Base-by-base conservation (phyloP, 1,284 basidiomycete genomes). In the Leccinum glutinopallens region DNA sequence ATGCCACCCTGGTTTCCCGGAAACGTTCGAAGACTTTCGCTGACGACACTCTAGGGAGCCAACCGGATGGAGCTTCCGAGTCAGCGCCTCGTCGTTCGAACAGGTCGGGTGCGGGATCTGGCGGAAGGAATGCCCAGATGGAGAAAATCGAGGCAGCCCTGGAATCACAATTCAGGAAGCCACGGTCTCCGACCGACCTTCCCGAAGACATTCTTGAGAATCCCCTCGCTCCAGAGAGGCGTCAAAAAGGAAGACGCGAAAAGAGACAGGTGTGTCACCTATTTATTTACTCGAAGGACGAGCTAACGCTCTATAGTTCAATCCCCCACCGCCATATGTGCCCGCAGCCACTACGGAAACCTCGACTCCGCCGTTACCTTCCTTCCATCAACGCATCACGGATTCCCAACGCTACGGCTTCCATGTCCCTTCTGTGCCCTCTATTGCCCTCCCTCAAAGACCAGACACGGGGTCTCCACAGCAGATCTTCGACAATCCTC, bases 51-150 rank as follows among this genome's bases (percentile, higher is more conserved):
- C 51, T 25, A 25, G 51, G 12, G 22, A 54, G 22, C 9, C 51
- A 54, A 13, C 25, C 51, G 12, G 22, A 15, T 33, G 15, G 54
- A 9, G 17, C 17, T 17, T 10, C 39, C 39, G 39, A 41, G 39
- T 56, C 54, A 33, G 13, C 4, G 25, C 54, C 25, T 17, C 17
- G 54, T 32, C 54, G 32, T 33, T 33, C 54, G 17, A n/a, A 7
- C 29, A 56, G 54, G 54, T 32, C 32, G 54, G 54, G 54, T 13
- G 54, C 54, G 32, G 54, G 54, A 56, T 32, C 54, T 33, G 54
- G 54, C 25, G 32, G 54, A 33, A 56, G 15, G 54, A 17, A 12
- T 33, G 9, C 12, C 32, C 32, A 32, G 32, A 15, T 56, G 54
- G 17, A 56, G 25, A 56, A 33, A 17, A 32, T 56, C 15, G 10